Percentiles rank a stretch among this genome's conserved stretches.
These are phyloP conservation scores for Solanum chmielewskii DNA, from an alignment of 257 asterid species.

Conservation along the genomic window DNA sequence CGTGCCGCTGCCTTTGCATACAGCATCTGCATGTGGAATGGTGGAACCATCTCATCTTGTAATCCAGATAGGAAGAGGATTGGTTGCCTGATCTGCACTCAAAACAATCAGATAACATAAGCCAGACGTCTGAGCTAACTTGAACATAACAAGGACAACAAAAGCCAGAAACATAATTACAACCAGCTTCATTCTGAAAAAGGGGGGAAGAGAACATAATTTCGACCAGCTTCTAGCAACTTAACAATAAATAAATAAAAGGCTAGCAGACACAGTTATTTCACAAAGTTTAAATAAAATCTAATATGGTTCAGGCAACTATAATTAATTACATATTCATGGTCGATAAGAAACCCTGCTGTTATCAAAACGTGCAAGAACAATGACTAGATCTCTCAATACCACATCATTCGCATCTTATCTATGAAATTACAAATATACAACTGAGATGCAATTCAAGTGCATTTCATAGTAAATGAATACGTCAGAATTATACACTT, in stretches of 20 bases:
- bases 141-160: not conserved
- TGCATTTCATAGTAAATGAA: not conserved
- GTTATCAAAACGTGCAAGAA: not conserved
- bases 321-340: not conserved
- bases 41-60: conserved; percentile 97
- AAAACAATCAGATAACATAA: not conserved
- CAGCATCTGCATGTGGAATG: conserved; percentile 83
- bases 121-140: not conserved
- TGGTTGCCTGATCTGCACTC: conserved; percentile 71
- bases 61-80: conserved; percentile 88
- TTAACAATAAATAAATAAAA: not conserved
- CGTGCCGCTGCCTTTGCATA: conserved; percentile 93
- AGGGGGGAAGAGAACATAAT: not conserved
- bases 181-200: not conserved
- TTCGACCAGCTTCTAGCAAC: not conserved
- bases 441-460: not conserved
- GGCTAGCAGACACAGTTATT: not conserved
- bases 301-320: not conserved
- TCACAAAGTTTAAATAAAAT: not conserved
- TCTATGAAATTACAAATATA: not conserved
- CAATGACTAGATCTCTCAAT: not conserved
- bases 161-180: not conserved
- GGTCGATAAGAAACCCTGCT: not conserved
- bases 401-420: not conserved
- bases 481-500: not conserved